Base-by-base conservation (phyloP, 768 basidiomycete species). In the Psilocybe azurescens region DNA sequence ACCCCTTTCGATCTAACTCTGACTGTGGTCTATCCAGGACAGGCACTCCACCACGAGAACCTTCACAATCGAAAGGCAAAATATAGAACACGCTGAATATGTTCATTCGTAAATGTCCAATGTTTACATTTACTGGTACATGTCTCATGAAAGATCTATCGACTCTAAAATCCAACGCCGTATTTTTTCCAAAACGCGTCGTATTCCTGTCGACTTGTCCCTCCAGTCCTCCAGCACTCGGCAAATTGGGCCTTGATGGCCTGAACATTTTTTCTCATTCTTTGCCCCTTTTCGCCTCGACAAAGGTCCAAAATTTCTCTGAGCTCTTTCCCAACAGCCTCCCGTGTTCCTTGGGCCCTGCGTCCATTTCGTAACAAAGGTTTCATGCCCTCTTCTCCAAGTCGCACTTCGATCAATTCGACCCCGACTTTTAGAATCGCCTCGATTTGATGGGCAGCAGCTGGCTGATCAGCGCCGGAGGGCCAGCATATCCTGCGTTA, bases 341-440 rank as follows among this genome's bases (percentile, higher is more conserved):
- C 60, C 1, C 59, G 62, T 0, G 65, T 66, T 4, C 65, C 65
- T 16, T 51, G 38, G 0, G 65, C 59, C 5, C 44, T 29, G 13
- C 38, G 56, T 24, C 48, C 60, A 49, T 62, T 56, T 18, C 65
- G 59, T 33, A 36, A 54, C 32, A 61, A 28, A 9, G 62, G 65
- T 53, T 63, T 63, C n/a, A 56, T 14, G 7, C 52, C 65, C 14
- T 61, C 41, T 30, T 51, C 54, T 29, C 65, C 65, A 4, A 51
- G 61, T 18, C 65, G 56, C 13, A 66, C 57, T 33, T 66, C 59
- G 18, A 66, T 50, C 33, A 66, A 44, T 47, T 66, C 65, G 24
- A 66, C 51, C 0, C 47, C 65, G 11, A 58, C 62, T 5, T 50
- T 18, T 14, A 62, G 61, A 29, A 39, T 52, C 20, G 51, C 16